These are phyloP conservation scores for Zasmidium angulare DNA, from an alignment of 2,329 filamentous ascomycete species.

Conservation along the genomic window DNA sequence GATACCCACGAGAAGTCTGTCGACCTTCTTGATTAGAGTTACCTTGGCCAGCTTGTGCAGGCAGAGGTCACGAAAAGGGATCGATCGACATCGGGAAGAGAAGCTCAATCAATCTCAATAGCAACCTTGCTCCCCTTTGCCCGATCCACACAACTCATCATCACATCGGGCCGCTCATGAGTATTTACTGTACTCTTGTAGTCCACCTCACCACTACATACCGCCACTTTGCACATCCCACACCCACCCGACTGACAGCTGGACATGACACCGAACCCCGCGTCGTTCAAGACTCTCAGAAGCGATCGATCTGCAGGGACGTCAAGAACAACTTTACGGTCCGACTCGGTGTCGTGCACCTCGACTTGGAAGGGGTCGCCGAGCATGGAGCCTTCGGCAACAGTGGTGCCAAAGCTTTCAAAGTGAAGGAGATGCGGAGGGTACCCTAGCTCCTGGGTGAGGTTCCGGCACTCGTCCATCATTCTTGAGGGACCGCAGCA, in stretches of 20 bases:
- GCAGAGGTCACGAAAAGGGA: too few relatives aligned
- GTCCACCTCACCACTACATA: slow-evolving; percentile 39
- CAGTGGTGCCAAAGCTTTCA: slow-evolving; percentile 56
- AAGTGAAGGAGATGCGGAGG: slow-evolving; percentile 57
- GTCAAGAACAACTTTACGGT: slow-evolving; percentile 41
- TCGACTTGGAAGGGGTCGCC: slow-evolving; percentile 63
- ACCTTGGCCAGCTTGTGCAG: too few relatives aligned
- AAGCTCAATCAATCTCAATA: slow-evolving; percentile 19
- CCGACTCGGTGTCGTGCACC: slow-evolving; percentile 42
- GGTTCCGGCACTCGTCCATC: slow-evolving; percentile 51
- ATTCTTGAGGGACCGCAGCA: slow-evolving; percentile 60
- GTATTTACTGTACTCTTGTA: slow-evolving; percentile 41
- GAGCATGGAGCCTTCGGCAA: slow-evolving; percentile 38
- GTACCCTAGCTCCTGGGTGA: slow-evolving; percentile 46
- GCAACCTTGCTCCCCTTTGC: slow-evolving; percentile 31
- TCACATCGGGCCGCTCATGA: slow-evolving; percentile 35
- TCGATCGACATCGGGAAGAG: too few relatives aligned
- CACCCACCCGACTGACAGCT: slow-evolving; percentile 48
- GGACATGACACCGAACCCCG: slow-evolving; percentile 46
- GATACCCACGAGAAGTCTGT: too few relatives aligned
- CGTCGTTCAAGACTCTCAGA: slow-evolving; percentile 42
- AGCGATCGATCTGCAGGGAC: slow-evolving; percentile 45
- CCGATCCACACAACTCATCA: slow-evolving; percentile 41
- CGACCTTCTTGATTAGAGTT: too few relatives aligned
- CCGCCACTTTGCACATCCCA: slow-evolving; percentile 43